These are phyloP conservation scores for Pseudogymnoascus verrucosus DNA, from an alignment of 2,329 filamentous ascomycete genomes.

Conservation along the genomic window DNA sequence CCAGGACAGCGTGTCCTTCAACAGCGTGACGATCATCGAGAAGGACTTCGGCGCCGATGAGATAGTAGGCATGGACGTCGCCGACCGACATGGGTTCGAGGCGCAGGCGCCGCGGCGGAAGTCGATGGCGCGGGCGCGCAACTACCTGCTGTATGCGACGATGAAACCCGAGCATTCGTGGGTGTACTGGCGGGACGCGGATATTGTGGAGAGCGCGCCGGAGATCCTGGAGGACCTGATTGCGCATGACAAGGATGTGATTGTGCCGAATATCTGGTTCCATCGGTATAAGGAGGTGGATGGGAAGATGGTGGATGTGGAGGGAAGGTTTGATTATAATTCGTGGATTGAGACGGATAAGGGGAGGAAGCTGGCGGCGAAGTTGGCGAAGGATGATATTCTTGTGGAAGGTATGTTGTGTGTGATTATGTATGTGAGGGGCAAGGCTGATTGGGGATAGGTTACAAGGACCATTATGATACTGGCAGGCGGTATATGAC, in stretches of 20 bases:
- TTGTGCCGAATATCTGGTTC: slow-evolving; percentile 98
- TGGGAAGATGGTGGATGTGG: slow-evolving; percentile 71
- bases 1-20: slow-evolving; percentile 73
- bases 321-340: slow-evolving; percentile 98
- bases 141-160: slow-evolving; percentile 78
- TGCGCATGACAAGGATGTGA: slow-evolving; percentile 82
- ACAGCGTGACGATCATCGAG: slow-evolving; percentile 74
- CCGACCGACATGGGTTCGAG: slow-evolving; percentile 76
- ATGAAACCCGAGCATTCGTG: slow-evolving; percentile 92
- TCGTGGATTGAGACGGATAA: slow-evolving; percentile 95
- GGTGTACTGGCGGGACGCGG: slow-evolving; percentile 98
- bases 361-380: slow-evolving; percentile 64
- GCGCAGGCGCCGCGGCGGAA: slow-evolving; percentile 87
- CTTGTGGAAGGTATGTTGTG: slow-evolving; percentile 60
- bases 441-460: slow-evolving; percentile 34
- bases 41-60: slow-evolving; percentile 69
- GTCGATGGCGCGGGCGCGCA: slow-evolving; percentile 81
- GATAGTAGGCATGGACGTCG: slow-evolving; percentile 58
- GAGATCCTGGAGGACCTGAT: slow-evolving; percentile 92
- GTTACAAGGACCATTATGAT: slow-evolving; percentile 78
- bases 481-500: slow-evolving; percentile 89
- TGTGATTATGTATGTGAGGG: neutral
- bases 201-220: slow-evolving; percentile 83
- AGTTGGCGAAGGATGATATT: slow-evolving; percentile 70
- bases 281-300: slow-evolving; percentile 61